phyloP scores from a whole-genome alignment of 345 rosid genomes.

The Eutrema heterophyllum region DNA sequence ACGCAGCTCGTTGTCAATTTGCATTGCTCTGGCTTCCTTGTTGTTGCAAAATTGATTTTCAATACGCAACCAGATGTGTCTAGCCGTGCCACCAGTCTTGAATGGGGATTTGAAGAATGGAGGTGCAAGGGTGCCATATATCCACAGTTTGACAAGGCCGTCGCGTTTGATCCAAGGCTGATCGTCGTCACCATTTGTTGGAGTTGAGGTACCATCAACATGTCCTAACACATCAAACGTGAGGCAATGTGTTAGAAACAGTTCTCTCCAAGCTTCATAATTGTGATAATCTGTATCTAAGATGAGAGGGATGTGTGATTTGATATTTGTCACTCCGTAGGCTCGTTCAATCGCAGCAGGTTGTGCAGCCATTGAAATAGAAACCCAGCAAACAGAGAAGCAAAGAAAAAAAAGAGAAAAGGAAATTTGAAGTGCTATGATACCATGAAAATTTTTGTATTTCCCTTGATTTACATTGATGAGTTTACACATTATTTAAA shows the following conservation, averaged over 20 bases:
- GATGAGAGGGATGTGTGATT: background rate
- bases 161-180: background rate
- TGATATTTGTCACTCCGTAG: background rate
- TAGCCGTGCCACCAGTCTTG: background rate
- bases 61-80: background rate
- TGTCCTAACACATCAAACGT: background rate
- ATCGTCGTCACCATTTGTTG: background rate
- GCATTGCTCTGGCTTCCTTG: background rate
- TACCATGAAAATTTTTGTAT: too few species aligned
- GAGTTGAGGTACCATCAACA: background rate
- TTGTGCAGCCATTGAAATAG: background rate
- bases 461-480: too few species aligned
- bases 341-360: background rate
- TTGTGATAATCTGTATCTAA: background rate
- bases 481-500: too few species aligned
- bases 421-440: too few species aligned
- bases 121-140: background rate
- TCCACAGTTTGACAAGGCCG: background rate
- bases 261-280: background rate
- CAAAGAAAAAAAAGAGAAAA: too few species aligned
- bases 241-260: background rate
- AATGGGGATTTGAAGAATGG: background rate
- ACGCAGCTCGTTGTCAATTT: background rate
- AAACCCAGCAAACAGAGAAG: too few species aligned
- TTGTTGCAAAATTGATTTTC: background rate